These are phyloP conservation scores for Penicillium fimorum DNA, from an alignment of 495 filamentous ascomycete species.

Conservation along the genomic window DNA sequence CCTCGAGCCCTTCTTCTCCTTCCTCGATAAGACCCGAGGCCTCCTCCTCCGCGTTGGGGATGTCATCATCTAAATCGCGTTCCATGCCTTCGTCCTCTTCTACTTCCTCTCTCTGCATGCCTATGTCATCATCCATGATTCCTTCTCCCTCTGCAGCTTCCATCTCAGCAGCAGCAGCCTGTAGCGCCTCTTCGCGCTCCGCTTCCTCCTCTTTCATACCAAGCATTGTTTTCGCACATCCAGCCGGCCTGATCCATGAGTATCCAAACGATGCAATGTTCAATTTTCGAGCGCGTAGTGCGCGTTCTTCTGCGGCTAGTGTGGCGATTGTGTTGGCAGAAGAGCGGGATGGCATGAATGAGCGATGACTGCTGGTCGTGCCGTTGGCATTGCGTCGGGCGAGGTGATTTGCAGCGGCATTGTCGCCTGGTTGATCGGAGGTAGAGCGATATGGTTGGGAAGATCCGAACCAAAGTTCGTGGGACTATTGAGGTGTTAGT, in stretches of 20 bases:
- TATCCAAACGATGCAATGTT: slow-evolving; percentile 73
- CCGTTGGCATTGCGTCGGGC: slow-evolving; percentile 33
- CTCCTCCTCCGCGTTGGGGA: slow-evolving; percentile 44
- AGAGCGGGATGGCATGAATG: slow-evolving; percentile 29
- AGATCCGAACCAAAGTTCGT: slow-evolving; percentile 69
- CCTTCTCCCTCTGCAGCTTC: slow-evolving; percentile 60
- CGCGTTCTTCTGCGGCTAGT: slow-evolving; percentile 65
- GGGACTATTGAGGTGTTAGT: slow-evolving; percentile 48
- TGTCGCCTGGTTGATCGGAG: slow-evolving; percentile 20
- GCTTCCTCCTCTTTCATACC: slow-evolving; percentile 75
- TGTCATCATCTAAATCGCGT: slow-evolving; percentile 49
- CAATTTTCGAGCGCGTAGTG: slow-evolving; percentile 63
- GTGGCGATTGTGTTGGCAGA: slow-evolving; percentile 51
- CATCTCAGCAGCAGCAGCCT: slow-evolving; percentile 65
- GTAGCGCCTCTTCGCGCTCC: slow-evolving; percentile 76
- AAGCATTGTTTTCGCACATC: slow-evolving; percentile 71
- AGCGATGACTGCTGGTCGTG: slow-evolving; percentile 22
- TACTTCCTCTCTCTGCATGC: slow-evolving; percentile 22
- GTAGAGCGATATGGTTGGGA: slow-evolving; percentile 44
- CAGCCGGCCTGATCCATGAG: slow-evolving; percentile 76
- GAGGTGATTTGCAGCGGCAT: slow-evolving; percentile 22
- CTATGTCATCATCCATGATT: slow-evolving; percentile 32
- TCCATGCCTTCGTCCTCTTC: slow-evolving; percentile 43
- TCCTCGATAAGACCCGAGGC: slow-evolving; percentile 42
- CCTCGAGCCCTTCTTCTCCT: slow-evolving; percentile 42